phyloP scores from a whole-genome alignment of 805 yeast species.

The Saccharomycopsis fodiens region DNA sequence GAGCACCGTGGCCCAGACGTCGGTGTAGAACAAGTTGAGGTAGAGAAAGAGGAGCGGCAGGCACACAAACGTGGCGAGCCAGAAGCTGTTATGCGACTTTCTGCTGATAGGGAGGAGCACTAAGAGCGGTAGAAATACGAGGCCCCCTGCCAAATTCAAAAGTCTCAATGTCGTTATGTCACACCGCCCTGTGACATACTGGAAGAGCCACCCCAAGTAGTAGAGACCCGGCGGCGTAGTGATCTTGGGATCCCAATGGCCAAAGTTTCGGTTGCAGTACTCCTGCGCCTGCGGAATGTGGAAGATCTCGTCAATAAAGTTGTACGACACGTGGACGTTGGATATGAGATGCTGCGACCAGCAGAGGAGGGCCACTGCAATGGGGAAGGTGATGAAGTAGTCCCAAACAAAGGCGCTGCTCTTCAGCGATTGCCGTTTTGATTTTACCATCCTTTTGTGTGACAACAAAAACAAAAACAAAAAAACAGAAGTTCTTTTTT shows the following conservation, averaged over 20 bases:
- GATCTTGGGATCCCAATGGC: conserved; percentile 79
- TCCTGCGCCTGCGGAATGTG: conserved; percentile 74
- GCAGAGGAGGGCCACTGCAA: conserved; percentile 6
- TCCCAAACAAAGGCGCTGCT: too few relatives aligned
- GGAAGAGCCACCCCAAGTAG: conserved; percentile 34
- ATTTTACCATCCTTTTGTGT: too few relatives aligned
- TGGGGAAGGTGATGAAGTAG: conserved; percentile 6
- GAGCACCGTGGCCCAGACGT: conserved; percentile 80
- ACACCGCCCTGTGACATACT: conserved; percentile 26
- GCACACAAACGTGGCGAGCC: conserved; percentile 28
- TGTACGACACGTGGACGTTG: conserved; percentile 1
- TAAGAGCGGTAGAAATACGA: conserved; percentile 42
- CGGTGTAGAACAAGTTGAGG: conserved; percentile 81
- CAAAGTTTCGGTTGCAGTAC: conserved; percentile 55
- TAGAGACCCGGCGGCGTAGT: conserved; percentile 97
- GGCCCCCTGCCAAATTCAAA: conserved; percentile 63
- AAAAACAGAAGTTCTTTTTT: too few relatives aligned
- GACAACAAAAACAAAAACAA: too few relatives aligned
- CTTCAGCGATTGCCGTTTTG: too few relatives aligned
- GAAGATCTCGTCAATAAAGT: conserved; percentile 61
- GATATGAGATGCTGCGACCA: conserved; percentile 13
- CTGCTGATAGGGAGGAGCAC: conserved; percentile 33
- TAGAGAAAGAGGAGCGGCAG: conserved; percentile 48
- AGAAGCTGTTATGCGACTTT: conserved; percentile 36
- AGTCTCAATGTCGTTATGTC: conserved; percentile 38